Evolutionary conservation across 2,329 filamentous ascomycete species (phyloP).

Genomic region (Ascochyta koolunga): DNA sequence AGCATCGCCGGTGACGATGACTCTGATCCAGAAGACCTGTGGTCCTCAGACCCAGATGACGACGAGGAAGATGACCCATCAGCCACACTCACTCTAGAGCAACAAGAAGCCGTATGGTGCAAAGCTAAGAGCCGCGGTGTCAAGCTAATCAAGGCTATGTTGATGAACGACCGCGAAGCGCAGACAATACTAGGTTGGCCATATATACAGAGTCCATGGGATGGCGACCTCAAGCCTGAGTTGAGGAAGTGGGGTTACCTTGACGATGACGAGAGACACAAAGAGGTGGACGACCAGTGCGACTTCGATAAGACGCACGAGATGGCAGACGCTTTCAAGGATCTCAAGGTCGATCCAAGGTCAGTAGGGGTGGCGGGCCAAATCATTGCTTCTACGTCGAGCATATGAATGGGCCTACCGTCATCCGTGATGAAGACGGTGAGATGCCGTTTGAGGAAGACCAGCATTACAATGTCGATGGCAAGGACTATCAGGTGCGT

Average conservation of each 20-base stretch:
- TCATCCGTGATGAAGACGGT: slow-evolving; percentile 3
- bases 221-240: slow-evolving; percentile 14
- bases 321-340: slow-evolving; percentile 9
- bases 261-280: slow-evolving; percentile 2
- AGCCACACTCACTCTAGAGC: background rate
- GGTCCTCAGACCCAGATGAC: background rate
- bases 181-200: slow-evolving; percentile 7
- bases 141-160: slow-evolving; percentile 18
- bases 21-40: background rate
- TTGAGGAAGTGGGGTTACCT: slow-evolving; percentile 18
- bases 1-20: background rate
- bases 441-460: slow-evolving; percentile 1
- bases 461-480: slow-evolving; percentile 13
- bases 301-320: slow-evolving; percentile 11
- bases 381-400: slow-evolving; percentile 18
- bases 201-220: slow-evolving; percentile 12
- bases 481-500: slow-evolving; percentile 11
- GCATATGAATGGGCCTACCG: slow-evolving; percentile 9
- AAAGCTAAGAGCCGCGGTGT: slow-evolving; percentile 28
- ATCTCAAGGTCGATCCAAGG: slow-evolving; percentile 8
- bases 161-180: slow-evolving; percentile 15
- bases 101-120: slow-evolving; percentile 36
- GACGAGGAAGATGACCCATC: background rate
- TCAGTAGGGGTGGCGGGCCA: slow-evolving; percentile 3
- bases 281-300: slow-evolving; percentile 4